Base-by-base conservation (phyloP, 768 basidiomycete species). In the Exidia glandulosa region DNA sequence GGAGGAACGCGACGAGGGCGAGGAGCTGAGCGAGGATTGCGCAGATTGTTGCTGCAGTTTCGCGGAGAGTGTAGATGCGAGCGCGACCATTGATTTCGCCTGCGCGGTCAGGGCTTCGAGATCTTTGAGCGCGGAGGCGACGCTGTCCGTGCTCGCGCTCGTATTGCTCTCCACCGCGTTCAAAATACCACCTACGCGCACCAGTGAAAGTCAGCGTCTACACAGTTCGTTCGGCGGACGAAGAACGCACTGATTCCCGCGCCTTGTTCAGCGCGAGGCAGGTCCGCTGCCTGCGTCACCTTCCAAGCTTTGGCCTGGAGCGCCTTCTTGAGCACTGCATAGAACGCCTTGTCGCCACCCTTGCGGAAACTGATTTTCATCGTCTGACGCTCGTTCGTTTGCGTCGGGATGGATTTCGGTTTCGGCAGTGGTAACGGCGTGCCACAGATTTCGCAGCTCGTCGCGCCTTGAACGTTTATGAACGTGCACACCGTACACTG, bases 101-200 rank as follows among this genome's bases (percentile, higher is more conserved):
- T 94, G 90, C 55, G 86, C 77, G 88, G 90, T 94, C 52, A 98
- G 73, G 0, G 87, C 87, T 68, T 97, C 92, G 33, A 98, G 79
- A 67, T 98, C 96, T 64, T 84, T 77, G 32, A 97, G 77, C 0
- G 93, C 89, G 63, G 85, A 83, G 29, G 79, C 77, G 74, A 98
- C 81, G 63, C 85, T 77, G 7, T 79, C 80, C 50, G 84, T 79
- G 16, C 84, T 77, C 3, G 77, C 79, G 65, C 85, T 80, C 1
- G 84, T 81, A 9, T 84, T 82, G 14, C 79, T 75, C 69, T 89
- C 84, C 45, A 94, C 88, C 2, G 77, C 81, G 60, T 82, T 83
- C 54, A 98, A 73, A 62, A 98, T 91, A 1, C 91, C 89, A 71
- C 87, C 92, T 94, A 60, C 4, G 32, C 25, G 56, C 16, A 58